Conservation (phyloP, 2,329 filamentous ascomycete species). For the Pestalotiopsis sp. region DNA sequence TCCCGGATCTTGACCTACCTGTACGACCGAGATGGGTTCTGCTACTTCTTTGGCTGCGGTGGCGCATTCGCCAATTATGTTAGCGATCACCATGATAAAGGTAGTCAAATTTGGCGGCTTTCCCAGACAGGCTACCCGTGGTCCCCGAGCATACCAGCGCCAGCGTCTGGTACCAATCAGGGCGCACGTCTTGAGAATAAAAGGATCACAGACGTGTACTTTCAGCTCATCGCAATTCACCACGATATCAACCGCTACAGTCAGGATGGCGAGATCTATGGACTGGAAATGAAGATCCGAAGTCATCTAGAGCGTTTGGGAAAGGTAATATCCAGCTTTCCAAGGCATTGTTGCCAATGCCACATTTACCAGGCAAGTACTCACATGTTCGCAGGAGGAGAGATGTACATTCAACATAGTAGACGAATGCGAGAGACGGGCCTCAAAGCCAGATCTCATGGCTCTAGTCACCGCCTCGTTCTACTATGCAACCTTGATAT, state of each 20-base stretch:
- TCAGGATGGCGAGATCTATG: background rate
- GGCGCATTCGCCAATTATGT: conserved; percentile 3
- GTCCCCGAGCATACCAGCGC: background rate
- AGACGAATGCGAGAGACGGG: background rate
- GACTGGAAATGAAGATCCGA: background rate
- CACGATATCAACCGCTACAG: conserved; percentile 7
- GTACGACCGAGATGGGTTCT: conserved; percentile 4
- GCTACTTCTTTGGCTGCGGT: conserved; percentile 8
- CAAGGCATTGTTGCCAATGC: too few relatives aligned
- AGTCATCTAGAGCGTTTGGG: background rate
- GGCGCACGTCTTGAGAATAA: background rate
- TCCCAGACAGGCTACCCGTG: background rate
- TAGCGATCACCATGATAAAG: background rate
- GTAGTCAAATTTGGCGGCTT: background rate
- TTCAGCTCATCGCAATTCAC: conserved; percentile 5
- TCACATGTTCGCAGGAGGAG: background rate
- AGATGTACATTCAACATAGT: background rate
- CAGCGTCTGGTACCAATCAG: background rate
- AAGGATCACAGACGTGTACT: background rate
- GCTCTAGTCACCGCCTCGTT: background rate
- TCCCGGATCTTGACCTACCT: conserved; percentile 4
- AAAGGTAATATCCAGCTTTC: background rate
- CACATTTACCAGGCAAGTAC: background rate
- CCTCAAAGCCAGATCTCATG: background rate
- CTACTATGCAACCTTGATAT: background rate